Percentiles rank a stretch among this genome's conserved stretches.
Evolutionary conservation across 2,329 filamentous ascomycete genomes (phyloP).

Genomic region (Malbranchea zuffiana): DNA sequence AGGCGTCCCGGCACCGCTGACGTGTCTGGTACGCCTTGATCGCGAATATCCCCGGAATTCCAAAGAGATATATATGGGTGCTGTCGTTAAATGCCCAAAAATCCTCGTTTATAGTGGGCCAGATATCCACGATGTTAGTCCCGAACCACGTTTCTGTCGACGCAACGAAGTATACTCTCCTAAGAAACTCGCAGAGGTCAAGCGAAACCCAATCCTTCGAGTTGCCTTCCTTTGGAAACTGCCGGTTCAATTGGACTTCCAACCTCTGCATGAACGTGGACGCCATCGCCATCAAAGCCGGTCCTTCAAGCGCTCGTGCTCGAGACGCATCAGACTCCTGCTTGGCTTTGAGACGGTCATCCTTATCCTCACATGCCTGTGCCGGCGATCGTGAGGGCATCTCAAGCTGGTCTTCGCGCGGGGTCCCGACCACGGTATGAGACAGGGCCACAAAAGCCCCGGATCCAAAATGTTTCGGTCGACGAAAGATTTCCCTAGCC

Average conservation of each 20-base stretch:
- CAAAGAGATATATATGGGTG: slow-evolving; percentile 11
- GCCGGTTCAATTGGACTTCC: slow-evolving; percentile 13
- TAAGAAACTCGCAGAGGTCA: slow-evolving; percentile 16
- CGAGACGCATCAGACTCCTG: no score
- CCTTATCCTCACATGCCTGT: no score
- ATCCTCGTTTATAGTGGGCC: slow-evolving; percentile 15
- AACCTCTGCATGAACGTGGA: slow-evolving; percentile 15
- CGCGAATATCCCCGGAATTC: slow-evolving; percentile 14
- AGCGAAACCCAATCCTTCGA: slow-evolving; percentile 14
- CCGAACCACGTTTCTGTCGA: slow-evolving; percentile 17
- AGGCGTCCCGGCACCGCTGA: slow-evolving; percentile 8
- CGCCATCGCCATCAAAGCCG: slow-evolving; percentile 11
- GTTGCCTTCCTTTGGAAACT: slow-evolving; percentile 12
- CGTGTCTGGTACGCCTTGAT: slow-evolving; percentile 13
- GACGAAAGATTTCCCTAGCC: slow-evolving; percentile 16
- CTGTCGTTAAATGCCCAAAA: slow-evolving; percentile 17
- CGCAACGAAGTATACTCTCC: slow-evolving; percentile 14
- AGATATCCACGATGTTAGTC: slow-evolving; percentile 15
- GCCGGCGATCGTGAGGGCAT: no score
- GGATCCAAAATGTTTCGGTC: slow-evolving; percentile 16
- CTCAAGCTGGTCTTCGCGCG: slow-evolving; percentile 14
- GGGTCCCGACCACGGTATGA: slow-evolving; percentile 14
- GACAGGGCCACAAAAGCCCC: slow-evolving; percentile 14
- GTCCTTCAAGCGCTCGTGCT: no score
- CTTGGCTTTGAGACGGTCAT: no score